These are phyloP conservation scores for Cladosporium sp. DNA, from an alignment of 2,329 filamentous ascomycete genomes.

Conservation along the genomic window DNA sequence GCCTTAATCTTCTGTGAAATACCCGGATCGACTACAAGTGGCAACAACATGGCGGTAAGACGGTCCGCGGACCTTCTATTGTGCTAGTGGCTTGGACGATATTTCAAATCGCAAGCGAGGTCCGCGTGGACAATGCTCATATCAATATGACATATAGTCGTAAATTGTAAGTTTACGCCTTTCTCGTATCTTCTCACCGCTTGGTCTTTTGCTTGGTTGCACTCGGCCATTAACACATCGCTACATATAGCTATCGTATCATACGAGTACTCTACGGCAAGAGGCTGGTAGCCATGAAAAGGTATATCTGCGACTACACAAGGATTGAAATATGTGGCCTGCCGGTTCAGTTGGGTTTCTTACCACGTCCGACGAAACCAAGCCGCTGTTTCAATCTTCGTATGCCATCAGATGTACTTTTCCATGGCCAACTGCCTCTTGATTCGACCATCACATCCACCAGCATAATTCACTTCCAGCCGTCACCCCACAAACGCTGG, in stretches of 20 bases:
- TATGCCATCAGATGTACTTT: background rate
- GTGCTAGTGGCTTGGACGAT: background rate
- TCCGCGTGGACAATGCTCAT: background rate
- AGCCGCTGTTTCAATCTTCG: background rate
- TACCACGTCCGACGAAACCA: background rate
- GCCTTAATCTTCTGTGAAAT: background rate
- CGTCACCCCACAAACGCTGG: slow-evolving; percentile 29
- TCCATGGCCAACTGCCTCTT: background rate
- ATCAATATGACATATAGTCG: background rate
- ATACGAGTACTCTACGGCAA: background rate
- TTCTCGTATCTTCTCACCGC: background rate
- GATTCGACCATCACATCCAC: background rate
- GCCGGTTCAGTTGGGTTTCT: background rate
- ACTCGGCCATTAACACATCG: background rate
- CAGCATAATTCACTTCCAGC: slow-evolving; percentile 26
- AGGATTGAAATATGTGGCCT: background rate
- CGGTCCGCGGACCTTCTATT: slow-evolving; percentile 1
- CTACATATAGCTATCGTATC: background rate
- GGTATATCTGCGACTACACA: background rate
- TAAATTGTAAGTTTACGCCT: background rate
- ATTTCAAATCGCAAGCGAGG: background rate
- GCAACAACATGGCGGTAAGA: background rate
- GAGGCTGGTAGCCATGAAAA: background rate
- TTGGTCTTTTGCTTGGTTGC: background rate
- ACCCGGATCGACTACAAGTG: background rate